These are phyloP conservation scores for Rutstroemia sp. DNA, from an alignment of 2,329 filamentous ascomycete genomes.

Conservation along the genomic window DNA sequence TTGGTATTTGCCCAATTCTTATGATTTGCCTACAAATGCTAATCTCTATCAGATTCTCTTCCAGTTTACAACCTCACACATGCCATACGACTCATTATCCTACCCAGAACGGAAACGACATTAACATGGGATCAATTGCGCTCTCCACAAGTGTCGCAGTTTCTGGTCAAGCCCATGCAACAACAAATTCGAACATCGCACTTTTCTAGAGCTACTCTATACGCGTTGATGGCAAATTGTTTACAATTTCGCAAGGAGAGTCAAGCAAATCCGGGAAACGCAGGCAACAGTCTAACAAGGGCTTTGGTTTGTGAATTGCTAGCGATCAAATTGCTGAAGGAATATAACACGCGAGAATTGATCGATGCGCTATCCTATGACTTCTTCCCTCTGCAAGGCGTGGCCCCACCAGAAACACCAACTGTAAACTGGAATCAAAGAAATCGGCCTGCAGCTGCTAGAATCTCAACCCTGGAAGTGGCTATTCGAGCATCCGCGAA, in stretches of 20 bases:
- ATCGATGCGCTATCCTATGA: conserved; percentile 94
- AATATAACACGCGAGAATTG: conserved; percentile 81
- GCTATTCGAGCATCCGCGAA: conserved; percentile 91
- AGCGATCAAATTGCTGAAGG: conserved; percentile 81
- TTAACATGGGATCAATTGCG: conserved; percentile 91
- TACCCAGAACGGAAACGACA: conserved; percentile 82
- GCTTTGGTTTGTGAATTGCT: conserved; percentile 86
- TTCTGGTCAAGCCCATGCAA: conserved; percentile 91
- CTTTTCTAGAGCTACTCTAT: conserved; percentile 79
- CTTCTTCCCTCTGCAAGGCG: conserved; percentile 84
- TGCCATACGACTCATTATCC: conserved; percentile 76
- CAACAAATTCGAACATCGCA: conserved; percentile 77
- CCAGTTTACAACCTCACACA: conserved; percentile 90
- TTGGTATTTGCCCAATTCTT: conserved; percentile 45
- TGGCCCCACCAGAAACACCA: conserved; percentile 43
- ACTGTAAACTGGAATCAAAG: conserved; percentile 29
- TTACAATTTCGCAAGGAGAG: conserved; percentile 88
- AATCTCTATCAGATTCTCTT: conserved; percentile 56
- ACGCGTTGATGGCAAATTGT: conserved; percentile 88
- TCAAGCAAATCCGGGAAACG: conserved; percentile 72
- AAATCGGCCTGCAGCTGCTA: conserved; percentile 50
- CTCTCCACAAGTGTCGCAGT: conserved; percentile 93
- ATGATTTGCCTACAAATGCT: conserved; percentile 14
- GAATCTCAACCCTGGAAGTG: conserved; percentile 86
- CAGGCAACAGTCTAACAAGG: conserved; percentile 75